Conservation (phyloP, 371 early-diverging fungal genomes). For the Antonospora locustae region DNA sequence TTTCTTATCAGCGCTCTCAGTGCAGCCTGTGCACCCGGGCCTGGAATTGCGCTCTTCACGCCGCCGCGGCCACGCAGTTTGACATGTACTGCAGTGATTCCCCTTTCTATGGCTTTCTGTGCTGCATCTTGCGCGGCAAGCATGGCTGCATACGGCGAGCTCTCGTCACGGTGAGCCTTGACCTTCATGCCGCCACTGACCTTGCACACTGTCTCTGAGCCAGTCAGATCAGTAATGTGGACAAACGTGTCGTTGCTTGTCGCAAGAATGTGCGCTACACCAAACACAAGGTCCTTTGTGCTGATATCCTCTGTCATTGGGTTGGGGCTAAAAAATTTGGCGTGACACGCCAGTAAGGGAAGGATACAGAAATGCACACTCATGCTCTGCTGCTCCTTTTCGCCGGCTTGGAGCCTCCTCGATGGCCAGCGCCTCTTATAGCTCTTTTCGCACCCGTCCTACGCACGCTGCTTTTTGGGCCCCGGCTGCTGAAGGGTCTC, state of each 20-base stretch:
- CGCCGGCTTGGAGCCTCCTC: background rate
- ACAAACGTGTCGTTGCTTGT: constrained; percentile 98
- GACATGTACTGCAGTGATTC: constrained; percentile 96
- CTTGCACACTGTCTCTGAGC: constrained; percentile 95
- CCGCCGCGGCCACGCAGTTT: constrained; percentile 99
- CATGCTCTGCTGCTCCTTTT: background rate
- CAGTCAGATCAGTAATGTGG: constrained; percentile 98
- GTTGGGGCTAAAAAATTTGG: background rate
- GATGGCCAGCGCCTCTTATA: background rate
- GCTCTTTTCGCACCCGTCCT: no score
- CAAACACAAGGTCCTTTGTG: constrained; percentile 58
- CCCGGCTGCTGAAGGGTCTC: no score
- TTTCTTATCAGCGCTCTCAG: constrained; percentile 95
- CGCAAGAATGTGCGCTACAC: constrained; percentile 98
- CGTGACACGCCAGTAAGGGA: background rate
- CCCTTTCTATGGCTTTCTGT: constrained; percentile 88
- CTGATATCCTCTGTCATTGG: constrained; percentile 14
- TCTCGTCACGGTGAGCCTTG: constrained; percentile 99
- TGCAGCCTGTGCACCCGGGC: constrained; percentile 97
- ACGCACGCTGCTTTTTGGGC: no score
- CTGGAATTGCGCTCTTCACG: constrained; percentile 92
- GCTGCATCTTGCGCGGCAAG: constrained; percentile 98
- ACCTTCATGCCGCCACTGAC: constrained; percentile 99
- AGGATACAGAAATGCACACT: background rate
- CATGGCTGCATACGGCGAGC: constrained; percentile 99